Percentiles rank a stretch among this genome's conserved stretches.
These are phyloP conservation scores for Hyparrhenia diplandra DNA, from an alignment of 176 grass and related monocot genomes.

Conservation along the genomic window DNA sequence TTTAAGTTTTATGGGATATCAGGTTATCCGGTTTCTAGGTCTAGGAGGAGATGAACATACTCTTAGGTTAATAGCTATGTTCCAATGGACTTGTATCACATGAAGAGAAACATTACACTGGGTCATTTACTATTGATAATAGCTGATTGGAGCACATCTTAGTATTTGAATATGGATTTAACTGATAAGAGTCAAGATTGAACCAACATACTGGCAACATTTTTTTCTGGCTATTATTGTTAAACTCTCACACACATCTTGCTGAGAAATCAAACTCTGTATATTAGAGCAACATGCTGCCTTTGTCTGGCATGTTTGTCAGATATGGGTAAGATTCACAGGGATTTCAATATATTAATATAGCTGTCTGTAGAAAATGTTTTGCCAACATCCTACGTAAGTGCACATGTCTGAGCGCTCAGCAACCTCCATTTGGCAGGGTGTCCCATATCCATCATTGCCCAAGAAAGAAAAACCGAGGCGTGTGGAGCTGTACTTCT, in stretches of 20 bases:
- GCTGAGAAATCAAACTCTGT: background rate
- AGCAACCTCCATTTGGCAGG: constrained; percentile 43
- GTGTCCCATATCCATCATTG: constrained; percentile 79
- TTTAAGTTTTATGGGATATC: background rate
- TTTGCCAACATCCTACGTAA: background rate
- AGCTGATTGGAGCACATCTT: background rate
- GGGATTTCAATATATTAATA: constrained; percentile 12
- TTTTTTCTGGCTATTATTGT: background rate
- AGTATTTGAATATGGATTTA: background rate
- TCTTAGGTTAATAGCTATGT: background rate
- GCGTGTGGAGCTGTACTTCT: constrained; percentile 94
- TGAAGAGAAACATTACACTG: background rate
- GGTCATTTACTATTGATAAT: background rate
- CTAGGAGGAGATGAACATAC: constrained; percentile 1
- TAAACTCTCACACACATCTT: background rate
- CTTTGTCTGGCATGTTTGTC: background rate
- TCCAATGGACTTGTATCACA: background rate
- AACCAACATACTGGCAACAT: background rate
- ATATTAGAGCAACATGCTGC: background rate
- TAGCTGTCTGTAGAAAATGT: background rate
- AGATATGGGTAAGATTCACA: background rate
- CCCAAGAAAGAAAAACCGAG: constrained; percentile 86
- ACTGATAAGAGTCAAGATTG: constrained; percentile 2
- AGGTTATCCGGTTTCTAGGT: background rate
- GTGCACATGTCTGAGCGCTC: background rate